Percentiles rank a stretch among this genome's conserved stretches.
phyloP scores from a whole-genome alignment of 208 protist species.

The Baffinella frigidus region DNA sequence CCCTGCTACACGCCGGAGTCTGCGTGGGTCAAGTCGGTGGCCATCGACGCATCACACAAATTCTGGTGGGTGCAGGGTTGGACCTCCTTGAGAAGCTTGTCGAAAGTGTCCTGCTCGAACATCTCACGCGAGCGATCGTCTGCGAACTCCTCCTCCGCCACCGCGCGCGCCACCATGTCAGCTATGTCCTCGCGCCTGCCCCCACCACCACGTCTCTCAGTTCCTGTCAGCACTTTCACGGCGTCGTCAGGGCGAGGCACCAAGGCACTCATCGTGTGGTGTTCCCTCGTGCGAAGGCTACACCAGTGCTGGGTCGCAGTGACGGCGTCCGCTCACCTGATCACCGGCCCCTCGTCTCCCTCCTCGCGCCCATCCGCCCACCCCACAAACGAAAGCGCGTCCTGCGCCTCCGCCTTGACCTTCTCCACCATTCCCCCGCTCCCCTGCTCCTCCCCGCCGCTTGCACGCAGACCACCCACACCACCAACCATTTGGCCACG shows the following conservation, averaged over 20 bases:
- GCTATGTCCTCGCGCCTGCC: conserved; percentile 44
- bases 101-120: conserved; percentile 40
- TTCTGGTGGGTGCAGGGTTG: not conserved
- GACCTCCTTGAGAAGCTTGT: conserved; percentile 45
- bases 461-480: too few relatives aligned
- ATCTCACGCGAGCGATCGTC: conserved; percentile 32
- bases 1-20: too few relatives aligned
- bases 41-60: not conserved
- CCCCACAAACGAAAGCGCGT: not conserved
- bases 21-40: not conserved
- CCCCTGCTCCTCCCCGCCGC: too few relatives aligned
- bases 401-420: conserved; percentile 12
- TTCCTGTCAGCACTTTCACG: not conserved
- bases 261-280: not conserved
- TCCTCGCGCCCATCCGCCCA: conserved; percentile 30
- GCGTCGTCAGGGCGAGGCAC: not conserved
- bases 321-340: not conserved
- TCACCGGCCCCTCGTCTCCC: not conserved
- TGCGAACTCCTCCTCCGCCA: conserved; percentile 28
- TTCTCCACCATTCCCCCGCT: too few relatives aligned
- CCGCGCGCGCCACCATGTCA: not conserved
- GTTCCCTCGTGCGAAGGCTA: too few relatives aligned
- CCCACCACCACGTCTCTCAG: not conserved
- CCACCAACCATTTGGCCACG: too few relatives aligned
- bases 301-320: too few relatives aligned